A percentile compares a stretch with the other conserved stretches of the same genome.
These are phyloP conservation scores for Cordyceps cicadae DNA, from an alignment of 2,329 filamentous ascomycete genomes.

Conservation along the genomic window DNA sequence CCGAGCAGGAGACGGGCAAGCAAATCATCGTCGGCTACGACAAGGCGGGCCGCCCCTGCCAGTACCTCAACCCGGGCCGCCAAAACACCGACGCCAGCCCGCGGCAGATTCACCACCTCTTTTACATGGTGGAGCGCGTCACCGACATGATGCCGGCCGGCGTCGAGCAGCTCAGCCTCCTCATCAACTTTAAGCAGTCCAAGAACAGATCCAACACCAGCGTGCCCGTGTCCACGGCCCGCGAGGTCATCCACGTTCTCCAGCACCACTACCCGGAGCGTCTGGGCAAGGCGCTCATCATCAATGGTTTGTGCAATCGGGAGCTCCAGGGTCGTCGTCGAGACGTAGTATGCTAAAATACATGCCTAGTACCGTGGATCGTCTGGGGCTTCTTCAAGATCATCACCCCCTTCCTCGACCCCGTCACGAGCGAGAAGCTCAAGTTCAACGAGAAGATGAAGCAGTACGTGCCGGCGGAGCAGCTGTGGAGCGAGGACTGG, in stretches of 20 bases:
- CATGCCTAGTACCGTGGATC: constrained; percentile 72
- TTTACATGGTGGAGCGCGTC: constrained; percentile 89
- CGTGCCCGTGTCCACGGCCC: constrained; percentile 66
- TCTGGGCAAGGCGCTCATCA: constrained; percentile 78
- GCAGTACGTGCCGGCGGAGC: constrained; percentile 69
- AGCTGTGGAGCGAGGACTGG: constrained; percentile 69
- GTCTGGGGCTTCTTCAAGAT: constrained; percentile 93
- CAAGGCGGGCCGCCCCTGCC: constrained; percentile 73
- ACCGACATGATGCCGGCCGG: constrained; percentile 81
- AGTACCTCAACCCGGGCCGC: constrained; percentile 80
- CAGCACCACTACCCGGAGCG: constrained; percentile 95
- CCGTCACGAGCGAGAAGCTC: constrained; percentile 85
- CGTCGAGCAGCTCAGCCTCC: constrained; percentile 75
- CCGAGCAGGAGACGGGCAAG: constrained; percentile 95
- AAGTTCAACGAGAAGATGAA: constrained; percentile 93
- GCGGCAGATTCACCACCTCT: constrained; percentile 84
- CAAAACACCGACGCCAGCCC: constrained; percentile 88
- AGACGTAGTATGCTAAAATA: no score
- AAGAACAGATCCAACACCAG: constrained; percentile 64
- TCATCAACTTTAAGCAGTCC: constrained; percentile 86
- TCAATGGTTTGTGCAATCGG: constrained; percentile 57
- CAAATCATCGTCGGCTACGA: constrained; percentile 86
- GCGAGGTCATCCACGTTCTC: constrained; percentile 80
- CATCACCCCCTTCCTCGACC: constrained; percentile 94
- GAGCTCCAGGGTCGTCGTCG: background rate